Evolutionary conservation across 164 flowering plant species (phyloP).

Genomic region (Paratinospora sagittata): DNA sequence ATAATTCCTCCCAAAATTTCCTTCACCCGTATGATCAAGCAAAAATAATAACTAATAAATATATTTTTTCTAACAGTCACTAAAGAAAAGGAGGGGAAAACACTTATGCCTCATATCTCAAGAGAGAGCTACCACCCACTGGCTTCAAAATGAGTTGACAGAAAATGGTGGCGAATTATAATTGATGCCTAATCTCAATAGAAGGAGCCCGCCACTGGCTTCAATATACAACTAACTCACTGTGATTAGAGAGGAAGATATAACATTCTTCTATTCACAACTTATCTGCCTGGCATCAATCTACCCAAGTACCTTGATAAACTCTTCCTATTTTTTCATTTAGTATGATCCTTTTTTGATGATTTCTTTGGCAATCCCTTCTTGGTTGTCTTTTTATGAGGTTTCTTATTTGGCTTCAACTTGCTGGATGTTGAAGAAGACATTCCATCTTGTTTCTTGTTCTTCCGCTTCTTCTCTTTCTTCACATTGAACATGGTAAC

Average conservation of each 20-base stretch:
- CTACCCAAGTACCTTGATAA: background rate
- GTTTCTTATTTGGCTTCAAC: conserved; percentile 47
- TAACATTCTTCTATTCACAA: background rate
- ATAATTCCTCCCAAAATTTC: background rate
- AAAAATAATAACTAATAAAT: too few species aligned
- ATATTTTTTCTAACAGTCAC: too few species aligned
- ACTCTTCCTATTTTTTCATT: background rate
- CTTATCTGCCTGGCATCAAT: background rate
- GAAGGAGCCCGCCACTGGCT: background rate
- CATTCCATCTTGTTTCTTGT: conserved; percentile 24
- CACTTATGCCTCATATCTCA: too few species aligned
- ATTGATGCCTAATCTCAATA: too few species aligned
- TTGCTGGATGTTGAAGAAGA: conserved; percentile 42
- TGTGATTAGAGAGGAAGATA: background rate
- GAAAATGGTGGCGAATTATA: too few species aligned
- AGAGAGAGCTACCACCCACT: too few species aligned
- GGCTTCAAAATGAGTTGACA: too few species aligned
- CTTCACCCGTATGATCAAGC: background rate
- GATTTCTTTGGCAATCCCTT: conserved; percentile 28
- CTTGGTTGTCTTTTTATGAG: conserved; percentile 35
- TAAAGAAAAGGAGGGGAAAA: too few species aligned
- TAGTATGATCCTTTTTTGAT: conserved; percentile 5
- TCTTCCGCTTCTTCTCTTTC: conserved; percentile 34
- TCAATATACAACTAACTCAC: background rate
- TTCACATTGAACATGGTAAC: conserved; percentile 34